phyloP scores from a whole-genome alignment of 768 basidiomycete genomes.

The Trametes gibbosa region DNA sequence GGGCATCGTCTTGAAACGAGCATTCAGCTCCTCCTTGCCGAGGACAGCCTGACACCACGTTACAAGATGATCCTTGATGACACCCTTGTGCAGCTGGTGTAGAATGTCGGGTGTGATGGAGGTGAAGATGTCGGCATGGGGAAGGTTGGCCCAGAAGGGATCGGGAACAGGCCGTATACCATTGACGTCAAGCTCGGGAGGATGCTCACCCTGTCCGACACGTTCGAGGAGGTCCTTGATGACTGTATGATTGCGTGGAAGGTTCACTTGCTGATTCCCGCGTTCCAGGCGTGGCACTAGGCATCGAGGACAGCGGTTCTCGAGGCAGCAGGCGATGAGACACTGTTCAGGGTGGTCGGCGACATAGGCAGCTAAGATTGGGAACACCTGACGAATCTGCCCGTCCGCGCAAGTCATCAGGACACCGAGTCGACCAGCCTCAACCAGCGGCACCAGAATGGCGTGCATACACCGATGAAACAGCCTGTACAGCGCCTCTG shows the following conservation, averaged over 20 bases:
- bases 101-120: slow-evolving; percentile 39
- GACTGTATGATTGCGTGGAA: neutral
- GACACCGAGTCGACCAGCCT: slow-evolving; percentile 33
- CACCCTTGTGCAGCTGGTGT: slow-evolving; percentile 46
- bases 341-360: slow-evolving; percentile 47
- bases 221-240: neutral
- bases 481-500: slow-evolving; percentile 27
- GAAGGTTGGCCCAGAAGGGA: slow-evolving; percentile 12
- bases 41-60: slow-evolving; percentile 31
- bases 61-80: slow-evolving; percentile 42
- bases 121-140: slow-evolving; percentile 29
- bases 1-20: neutral
- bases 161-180: slow-evolving; percentile 18
- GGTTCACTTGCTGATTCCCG: slow-evolving; percentile 8
- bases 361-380: slow-evolving; percentile 39
- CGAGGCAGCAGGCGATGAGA: slow-evolving; percentile 30
- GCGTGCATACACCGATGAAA: slow-evolving; percentile 38
- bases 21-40: slow-evolving; percentile 18
- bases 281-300: slow-evolving; percentile 22
- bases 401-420: slow-evolving; percentile 39
- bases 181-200: neutral
- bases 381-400: slow-evolving; percentile 28
- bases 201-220: neutral
- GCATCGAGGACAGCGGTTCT: slow-evolving; percentile 29
- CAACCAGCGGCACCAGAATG: slow-evolving; percentile 33